Conservation (phyloP, 805 yeast species). For the Kodamaea jinghongensis region DNA sequence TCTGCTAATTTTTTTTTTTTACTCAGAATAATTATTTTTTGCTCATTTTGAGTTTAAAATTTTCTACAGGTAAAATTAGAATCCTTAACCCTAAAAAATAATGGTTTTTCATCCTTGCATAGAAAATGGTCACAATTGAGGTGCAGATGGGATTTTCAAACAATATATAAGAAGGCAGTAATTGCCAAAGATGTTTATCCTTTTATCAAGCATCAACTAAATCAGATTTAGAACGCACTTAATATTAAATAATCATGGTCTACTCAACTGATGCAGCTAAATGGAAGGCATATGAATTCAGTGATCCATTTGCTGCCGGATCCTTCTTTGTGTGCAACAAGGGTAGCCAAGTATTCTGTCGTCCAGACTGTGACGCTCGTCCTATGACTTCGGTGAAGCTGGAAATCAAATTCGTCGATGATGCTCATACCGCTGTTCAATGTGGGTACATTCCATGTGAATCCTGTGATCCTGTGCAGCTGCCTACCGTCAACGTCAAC, state of each 20-base stretch:
- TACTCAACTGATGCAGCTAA: slow-evolving; percentile 45
- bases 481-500: slow-evolving; percentile 45
- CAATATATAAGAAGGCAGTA: not conserved
- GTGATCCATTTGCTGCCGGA: slow-evolving; percentile 64
- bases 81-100: too few species aligned
- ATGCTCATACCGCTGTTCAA: slow-evolving; percentile 39
- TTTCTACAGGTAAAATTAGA: too few species aligned
- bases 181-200: not conserved
- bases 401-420: slow-evolving; percentile 46
- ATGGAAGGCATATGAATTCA: slow-evolving; percentile 64
- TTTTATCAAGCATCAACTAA: not conserved
- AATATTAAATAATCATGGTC: slow-evolving; percentile 2
- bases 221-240: not conserved
- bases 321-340: slow-evolving; percentile 53
- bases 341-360: slow-evolving; percentile 46
- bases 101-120: too few species aligned
- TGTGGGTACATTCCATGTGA: slow-evolving; percentile 52
- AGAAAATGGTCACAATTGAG: too few species aligned
- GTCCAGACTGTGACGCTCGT: slow-evolving; percentile 65
- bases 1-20: too few species aligned
- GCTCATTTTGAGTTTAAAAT: too few species aligned
- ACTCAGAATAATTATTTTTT: too few species aligned
- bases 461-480: slow-evolving; percentile 51
- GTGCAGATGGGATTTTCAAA: not conserved
- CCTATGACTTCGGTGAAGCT: slow-evolving; percentile 40